phyloP scores from a whole-genome alignment of 257 asterid genomes.

The Jacaranda mimosifolia region DNA sequence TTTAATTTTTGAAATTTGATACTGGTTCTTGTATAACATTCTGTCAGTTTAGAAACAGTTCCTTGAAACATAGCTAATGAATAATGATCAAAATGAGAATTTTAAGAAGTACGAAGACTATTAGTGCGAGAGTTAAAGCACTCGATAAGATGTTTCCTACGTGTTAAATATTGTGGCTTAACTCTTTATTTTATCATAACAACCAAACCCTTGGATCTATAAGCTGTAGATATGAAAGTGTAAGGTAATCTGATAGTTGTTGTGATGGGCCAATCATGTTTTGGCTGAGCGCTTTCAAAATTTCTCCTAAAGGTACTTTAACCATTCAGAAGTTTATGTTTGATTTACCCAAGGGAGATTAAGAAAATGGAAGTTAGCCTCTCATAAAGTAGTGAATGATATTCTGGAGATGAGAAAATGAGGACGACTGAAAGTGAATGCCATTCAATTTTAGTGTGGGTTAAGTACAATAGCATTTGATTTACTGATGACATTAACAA shows the following conservation, averaged over 20 bases:
- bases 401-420: not conserved
- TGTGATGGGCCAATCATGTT: not conserved
- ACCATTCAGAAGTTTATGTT: not conserved
- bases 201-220: not conserved
- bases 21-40: constrained; percentile 8
- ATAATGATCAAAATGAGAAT: constrained; percentile 16
- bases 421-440: not conserved
- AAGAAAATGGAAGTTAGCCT: not conserved
- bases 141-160: not conserved
- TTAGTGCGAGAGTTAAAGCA: not conserved
- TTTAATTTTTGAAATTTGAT: not conserved
- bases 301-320: not conserved
- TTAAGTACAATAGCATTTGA: not conserved
- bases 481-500: not conserved
- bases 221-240: not conserved
- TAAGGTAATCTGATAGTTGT: not conserved
- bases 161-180: not conserved
- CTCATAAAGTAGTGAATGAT: not conserved
- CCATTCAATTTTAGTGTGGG: not conserved
- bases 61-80: not conserved
- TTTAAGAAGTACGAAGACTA: not conserved
- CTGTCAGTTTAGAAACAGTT: constrained; percentile 3
- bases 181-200: not conserved
- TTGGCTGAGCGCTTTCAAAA: constrained; percentile 19
- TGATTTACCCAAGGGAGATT: not conserved